phyloP scores from a whole-genome alignment of 352 stramenopile species.

The Phytophthora kernoviae region DNA sequence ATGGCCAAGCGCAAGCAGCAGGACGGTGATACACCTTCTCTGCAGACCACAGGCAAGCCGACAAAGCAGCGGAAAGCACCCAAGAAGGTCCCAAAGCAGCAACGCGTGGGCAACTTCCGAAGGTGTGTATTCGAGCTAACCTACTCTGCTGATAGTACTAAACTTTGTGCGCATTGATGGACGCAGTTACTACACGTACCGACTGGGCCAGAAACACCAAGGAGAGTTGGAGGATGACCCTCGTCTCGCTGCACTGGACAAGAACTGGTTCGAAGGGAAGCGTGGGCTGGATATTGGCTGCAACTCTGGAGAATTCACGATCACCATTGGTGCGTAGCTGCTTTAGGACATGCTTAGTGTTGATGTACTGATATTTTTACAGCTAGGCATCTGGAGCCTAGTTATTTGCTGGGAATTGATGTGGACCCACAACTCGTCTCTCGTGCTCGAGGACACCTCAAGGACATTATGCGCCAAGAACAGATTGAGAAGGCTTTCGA shows the following conservation, averaged over 20 bases:
- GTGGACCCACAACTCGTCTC: conserved; percentile 73
- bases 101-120: conserved; percentile 78
- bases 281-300: conserved; percentile 80
- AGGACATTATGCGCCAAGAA: conserved; percentile 65
- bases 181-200: conserved; percentile 81
- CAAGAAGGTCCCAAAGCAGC: conserved; percentile 42
- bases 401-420: conserved; percentile 74
- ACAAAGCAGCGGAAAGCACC: conserved; percentile 16
- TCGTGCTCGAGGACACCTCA: conserved; percentile 58
- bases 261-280: conserved; percentile 69
- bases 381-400: conserved; percentile 21
- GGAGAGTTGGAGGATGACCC: conserved; percentile 62
- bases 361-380: conserved; percentile 1
- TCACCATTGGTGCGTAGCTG: conserved; percentile 56
- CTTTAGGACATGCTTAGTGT: too few species aligned
- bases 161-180: conserved; percentile 3
- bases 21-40: not conserved
- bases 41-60: conserved; percentile 7
- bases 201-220: conserved; percentile 58
- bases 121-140: conserved; percentile 36
- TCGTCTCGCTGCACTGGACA: conserved; percentile 59
- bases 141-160: not conserved
- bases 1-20: conserved; percentile 22
- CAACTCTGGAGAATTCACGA: conserved; percentile 83
- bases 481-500: conserved; percentile 61